phyloP scores from a whole-genome alignment of 2,329 filamentous ascomycete genomes.

The Aphanocladium album region DNA sequence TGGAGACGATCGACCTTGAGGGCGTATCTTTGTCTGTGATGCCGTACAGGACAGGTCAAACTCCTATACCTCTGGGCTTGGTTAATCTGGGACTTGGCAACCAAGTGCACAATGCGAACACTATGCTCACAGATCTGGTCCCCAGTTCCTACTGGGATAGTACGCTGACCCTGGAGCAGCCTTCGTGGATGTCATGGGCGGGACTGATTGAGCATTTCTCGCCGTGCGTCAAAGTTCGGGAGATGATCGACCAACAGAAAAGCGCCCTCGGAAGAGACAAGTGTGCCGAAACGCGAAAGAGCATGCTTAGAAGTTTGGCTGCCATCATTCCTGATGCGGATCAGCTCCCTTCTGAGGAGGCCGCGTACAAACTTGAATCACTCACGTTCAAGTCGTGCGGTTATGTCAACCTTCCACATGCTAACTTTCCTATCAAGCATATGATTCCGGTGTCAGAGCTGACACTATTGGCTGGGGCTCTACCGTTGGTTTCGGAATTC shows the following conservation, averaged over 20 bases:
- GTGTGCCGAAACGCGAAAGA: not conserved
- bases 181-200: constrained; percentile 33
- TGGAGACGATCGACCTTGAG: constrained; percentile 54
- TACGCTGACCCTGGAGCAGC: constrained; percentile 12
- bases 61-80: not conserved
- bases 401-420: constrained; percentile 44
- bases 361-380: constrained; percentile 26
- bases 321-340: constrained; percentile 21
- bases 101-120: not conserved
- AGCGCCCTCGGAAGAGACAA: too few species aligned
- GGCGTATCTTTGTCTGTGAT: constrained; percentile 59
- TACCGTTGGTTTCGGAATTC: constrained; percentile 3
- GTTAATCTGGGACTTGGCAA: not conserved
- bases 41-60: constrained; percentile 16
- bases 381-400: constrained; percentile 58
- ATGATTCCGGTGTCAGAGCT: constrained; percentile 23
- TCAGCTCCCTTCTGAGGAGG: constrained; percentile 23
- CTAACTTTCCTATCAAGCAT: constrained; percentile 31
- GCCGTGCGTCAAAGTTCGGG: constrained; percentile 28
- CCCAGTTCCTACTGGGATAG: not conserved
- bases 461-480: not conserved
- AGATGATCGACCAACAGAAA: constrained; percentile 13
- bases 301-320: not conserved
- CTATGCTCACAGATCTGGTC: constrained; percentile 1
- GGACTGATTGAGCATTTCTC: constrained; percentile 40